Conservation (phyloP, 1,139 yeast genomes). For the Candida sp. region DNA sequence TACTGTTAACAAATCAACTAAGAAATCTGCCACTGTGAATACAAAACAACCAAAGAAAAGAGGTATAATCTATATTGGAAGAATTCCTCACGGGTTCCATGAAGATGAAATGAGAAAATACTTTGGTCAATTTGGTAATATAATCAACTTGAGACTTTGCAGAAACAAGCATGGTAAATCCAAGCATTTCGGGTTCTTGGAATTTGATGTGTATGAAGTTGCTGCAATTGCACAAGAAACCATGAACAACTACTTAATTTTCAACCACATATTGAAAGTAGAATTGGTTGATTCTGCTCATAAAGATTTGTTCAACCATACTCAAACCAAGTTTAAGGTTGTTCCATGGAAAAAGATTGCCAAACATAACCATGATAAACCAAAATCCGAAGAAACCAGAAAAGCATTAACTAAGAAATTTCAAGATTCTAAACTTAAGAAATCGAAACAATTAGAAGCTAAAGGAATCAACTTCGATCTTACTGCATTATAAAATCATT, state of each 20-base stretch:
- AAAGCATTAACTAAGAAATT: conserved; percentile 43
- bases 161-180: conserved; percentile 91
- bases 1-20: conserved; percentile 26
- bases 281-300: conserved; percentile 45
- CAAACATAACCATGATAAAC: conserved; percentile 51
- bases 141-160: conserved; percentile 73
- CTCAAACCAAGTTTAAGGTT: conserved; percentile 51
- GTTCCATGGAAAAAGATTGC: conserved; percentile 62
- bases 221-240: conserved; percentile 91
- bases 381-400: conserved; percentile 60
- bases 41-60: conserved; percentile 22
- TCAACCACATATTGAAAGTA: conserved; percentile 82
- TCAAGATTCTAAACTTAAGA: conserved; percentile 40
- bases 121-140: conserved; percentile 86
- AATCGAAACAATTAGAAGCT: conserved; percentile 44
- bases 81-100: conserved; percentile 90
- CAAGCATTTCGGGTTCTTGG: conserved; percentile 90
- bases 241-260: conserved; percentile 89
- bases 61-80: conserved; percentile 84
- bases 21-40: conserved; percentile 10
- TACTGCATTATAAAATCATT: conserved; percentile 6
- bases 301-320: conserved; percentile 52
- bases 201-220: conserved; percentile 69
- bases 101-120: conserved; percentile 79
- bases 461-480: conserved; percentile 53